Evolutionary conservation across 2,329 filamentous ascomycete genomes (phyloP), one percentile per base, ranked within the genome.

Genomic region (Delphinella strobiligena): DNA sequence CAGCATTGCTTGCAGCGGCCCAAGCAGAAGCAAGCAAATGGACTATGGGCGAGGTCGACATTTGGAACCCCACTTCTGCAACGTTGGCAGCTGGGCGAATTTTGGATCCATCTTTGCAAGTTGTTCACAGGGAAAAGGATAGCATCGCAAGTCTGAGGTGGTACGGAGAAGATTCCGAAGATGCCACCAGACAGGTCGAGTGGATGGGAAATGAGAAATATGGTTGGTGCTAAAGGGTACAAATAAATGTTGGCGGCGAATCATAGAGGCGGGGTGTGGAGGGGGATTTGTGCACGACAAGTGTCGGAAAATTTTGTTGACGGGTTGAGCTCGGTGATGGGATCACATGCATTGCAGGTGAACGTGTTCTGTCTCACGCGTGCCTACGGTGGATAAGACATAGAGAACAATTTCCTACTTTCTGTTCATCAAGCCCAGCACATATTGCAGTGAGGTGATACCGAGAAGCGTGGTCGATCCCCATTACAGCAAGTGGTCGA

Each of bases 201-300:
- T 89, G 83, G 82, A 61, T 85, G 37, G 73, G 68, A 10, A 85
- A 82, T 52, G 81, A 88, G 60, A 87, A 85, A 62, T 87, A 74
- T 61, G 80, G 68, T 1, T 89, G 82, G 82, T 85, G 79, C 55
- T 88, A 27, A 12, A 27, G 7, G 22, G 7, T 27, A 27, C 12
- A 27, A 27, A 27, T 7, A 27, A 7, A 27, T 27, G 22, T 27
- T 27, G 22, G 22, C 22, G 22, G 7, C 12, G 12, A 12, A 27
- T 7, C 7, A 27, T 27, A 27, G 22, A 27, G 12, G 7, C 7
- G 22, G 12, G 12, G 12, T 12, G 12, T 12, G 12, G 7, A 7
- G 22, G 22, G 12, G 22, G 22, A 27, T 27, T n/a, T n/a, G n/a
- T n/a, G n/a, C n/a, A n/a, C n/a, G n/a, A n/a, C n/a, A n/a, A n/a